Evolutionary conservation across 179 eudicot genomes (phyloP), one percentile per base, ranked within the genome.

Genomic region (Heliamphora pulchella): DNA sequence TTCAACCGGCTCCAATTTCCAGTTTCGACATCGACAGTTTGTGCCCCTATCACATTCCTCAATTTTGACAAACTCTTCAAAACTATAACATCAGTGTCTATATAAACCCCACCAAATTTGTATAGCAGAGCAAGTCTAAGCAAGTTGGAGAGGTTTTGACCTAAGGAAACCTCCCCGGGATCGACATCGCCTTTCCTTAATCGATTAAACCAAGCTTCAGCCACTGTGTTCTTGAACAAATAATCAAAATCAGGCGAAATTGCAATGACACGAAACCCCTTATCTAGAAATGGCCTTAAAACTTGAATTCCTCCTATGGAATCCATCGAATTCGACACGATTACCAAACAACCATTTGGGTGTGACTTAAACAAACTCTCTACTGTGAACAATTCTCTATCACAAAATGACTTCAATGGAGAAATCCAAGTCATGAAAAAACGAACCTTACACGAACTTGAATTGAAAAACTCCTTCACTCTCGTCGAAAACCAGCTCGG

Each of bases 361-460:
- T 95, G 90, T 0, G 86, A 81, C 48, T 89, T 93, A 67, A 95
- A 95, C 57, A 95, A 82, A 64, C 97, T 91, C 78, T 90, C 90
- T 0, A 95, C 67, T 7, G 90, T 69, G 51, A 90, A 85, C 58
- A 82, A 39, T 69, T 93, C 98, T 17, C 97, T 83, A 0, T 79
- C 86, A 13, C 91, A 88, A 64, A 95, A 91, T 7, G 92, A 87
- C 4, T 89, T 82, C 11, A 87, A 17, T 2, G 97, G 85, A 13
- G 97, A 91, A 75, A 95, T 95, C 97, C 98, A 93, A 70, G 98
- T 95, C 97, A 95, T 93, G 81, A 93, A 95, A 74, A 95, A 89
- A 10, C 91, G 85, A 61, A 82, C 14, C 72, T 87, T 79, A 71
- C 98, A 95, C 0, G 87, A 83, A 57, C 84, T 89, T 0, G 47